Evolutionary conservation across 805 yeast genomes (phyloP), one percentile per base, ranked within the genome.

Genomic region (Spathaspora boniae): DNA sequence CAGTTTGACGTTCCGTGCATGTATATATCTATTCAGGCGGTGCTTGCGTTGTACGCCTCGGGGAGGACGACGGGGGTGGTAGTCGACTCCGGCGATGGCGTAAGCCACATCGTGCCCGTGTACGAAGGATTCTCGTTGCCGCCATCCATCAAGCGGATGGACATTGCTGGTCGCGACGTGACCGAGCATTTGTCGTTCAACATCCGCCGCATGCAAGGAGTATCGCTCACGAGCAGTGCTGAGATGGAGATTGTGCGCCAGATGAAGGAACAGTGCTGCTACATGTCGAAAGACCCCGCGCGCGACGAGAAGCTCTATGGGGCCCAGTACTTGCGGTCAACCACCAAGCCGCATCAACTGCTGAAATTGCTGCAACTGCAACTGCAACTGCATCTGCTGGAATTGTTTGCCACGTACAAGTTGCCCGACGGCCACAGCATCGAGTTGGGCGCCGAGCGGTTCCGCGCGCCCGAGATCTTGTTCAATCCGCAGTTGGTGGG

Each of bases 71-170:
- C 95, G 0, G 98, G 97, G 1, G 74, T 86, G 25, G 95, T 86
- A 3, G 52, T 91, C 9, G 96, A 89, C 52, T 75, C 82, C n/a
- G 97, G 97, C 4, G 97, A 89, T 56, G 97, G 97, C 4, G 95
- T 87, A 17, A 75, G 85, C 26, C 89, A 85, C 50, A 71, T 84
- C 6, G 95, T 87, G 2, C 96, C 97, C 0, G 86, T 91, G 0
- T 91, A 78, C 58, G 88, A 87, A 41, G 98, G 98, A 4, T 89
- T 86, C 56, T 70, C 89, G 9, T 54, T 89, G 11, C 80, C 89
- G 0, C 69, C 80, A 2, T 78, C 89, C 2, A 77, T 86, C 16
- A 74, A 76, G 54, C 60, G 96, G 36, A 67, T 83, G 42, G 93
- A 88, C 52, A 55, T 87, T 17, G 96, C 93, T 0, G 98, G 98